Conservation (phyloP, 148 eudicot genomes). For the Silene conica region DNA sequence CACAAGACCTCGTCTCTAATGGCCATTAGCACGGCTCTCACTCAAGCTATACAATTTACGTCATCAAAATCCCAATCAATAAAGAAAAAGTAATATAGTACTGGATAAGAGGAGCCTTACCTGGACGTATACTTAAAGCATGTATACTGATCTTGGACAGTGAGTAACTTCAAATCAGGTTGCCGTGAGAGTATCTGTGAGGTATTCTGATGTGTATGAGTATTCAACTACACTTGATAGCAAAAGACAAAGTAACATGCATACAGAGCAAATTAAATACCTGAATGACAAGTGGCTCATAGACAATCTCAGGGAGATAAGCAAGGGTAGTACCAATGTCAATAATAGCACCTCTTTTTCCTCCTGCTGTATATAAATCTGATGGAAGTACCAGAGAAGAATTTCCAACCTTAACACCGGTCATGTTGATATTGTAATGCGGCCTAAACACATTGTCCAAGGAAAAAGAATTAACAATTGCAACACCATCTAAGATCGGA, state of each 20-base stretch:
- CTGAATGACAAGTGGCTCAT: conserved; percentile 62
- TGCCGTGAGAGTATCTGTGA: conserved; percentile 72
- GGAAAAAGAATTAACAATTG: background rate
- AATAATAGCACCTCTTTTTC: conserved; percentile 68
- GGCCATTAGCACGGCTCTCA: background rate
- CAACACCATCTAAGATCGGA: background rate
- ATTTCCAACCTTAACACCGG: conserved; percentile 76
- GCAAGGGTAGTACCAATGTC: conserved; percentile 94
- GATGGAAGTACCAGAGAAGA: conserved; percentile 48
- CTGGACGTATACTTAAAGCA: conserved; percentile 76
- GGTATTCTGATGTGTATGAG: conserved; percentile 20
- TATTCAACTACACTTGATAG: conserved; percentile 2
- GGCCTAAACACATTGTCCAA: conserved; percentile 42
- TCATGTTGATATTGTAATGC: conserved; percentile 91
- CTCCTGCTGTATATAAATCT: conserved; percentile 48
- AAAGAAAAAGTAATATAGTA: background rate
- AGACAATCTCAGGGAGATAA: conserved; percentile 72
- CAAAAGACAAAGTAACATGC: background rate
- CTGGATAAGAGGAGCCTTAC: conserved; percentile 32
- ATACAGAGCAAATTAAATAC: conserved; percentile 30
- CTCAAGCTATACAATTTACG: background rate
- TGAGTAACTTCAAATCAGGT: conserved; percentile 57
- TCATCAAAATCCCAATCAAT: background rate
- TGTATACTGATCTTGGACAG: conserved; percentile 73
- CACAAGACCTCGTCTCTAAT: background rate